Base-by-base conservation (phyloP, 2,329 filamentous ascomycete genomes). In the Pestalotiopsis sp. region DNA sequence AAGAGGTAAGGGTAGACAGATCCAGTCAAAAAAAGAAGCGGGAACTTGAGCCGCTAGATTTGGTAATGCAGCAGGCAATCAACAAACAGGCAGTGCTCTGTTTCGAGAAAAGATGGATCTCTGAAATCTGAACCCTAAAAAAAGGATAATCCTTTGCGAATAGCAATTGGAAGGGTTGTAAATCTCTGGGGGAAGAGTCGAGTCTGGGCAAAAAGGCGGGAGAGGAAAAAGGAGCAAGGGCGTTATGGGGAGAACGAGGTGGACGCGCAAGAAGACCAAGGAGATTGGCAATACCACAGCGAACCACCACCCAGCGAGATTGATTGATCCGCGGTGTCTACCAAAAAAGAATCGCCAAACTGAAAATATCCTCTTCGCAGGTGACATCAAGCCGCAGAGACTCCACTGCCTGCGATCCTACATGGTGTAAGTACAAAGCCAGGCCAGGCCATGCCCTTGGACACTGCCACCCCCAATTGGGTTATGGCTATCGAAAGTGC, bases 381-480 rank as follows among this genome's bases (percentile, higher is more conserved):
- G 61, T 64, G 61, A 64, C 40, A 64, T 45, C 36, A 64, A 49
- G 20, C 41, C 61, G 61, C 61, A 64, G 61, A 38, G 61, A 52
- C 61, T 64, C 61, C 61, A 45, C 61, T 23, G 61, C 45, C 17
- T 52, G 20, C 36, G 61, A 64, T 64, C 61, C 61, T 64, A 38
- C 27, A 31, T 31, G 27, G 27, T 31, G 27, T 31, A 31, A 6
- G 27, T 31, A 31, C 27, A 31, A 31, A 31, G 27, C 27, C 27
- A 31, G 27, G 27, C 27, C 27, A 31, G 27, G 27, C 27, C 27
- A 31, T 31, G 27, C 27, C 59, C 40, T 64, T 64, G 38, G 40
- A 64, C 61, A 64, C 40, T 41, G 61, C 61, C 61, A 64, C 61
- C 61, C 61, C 61, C 61, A 64, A 64, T 64, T 27, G 38, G 61